Conservation (phyloP, 1,284 basidiomycete species). For the Irpex sp. region DNA sequence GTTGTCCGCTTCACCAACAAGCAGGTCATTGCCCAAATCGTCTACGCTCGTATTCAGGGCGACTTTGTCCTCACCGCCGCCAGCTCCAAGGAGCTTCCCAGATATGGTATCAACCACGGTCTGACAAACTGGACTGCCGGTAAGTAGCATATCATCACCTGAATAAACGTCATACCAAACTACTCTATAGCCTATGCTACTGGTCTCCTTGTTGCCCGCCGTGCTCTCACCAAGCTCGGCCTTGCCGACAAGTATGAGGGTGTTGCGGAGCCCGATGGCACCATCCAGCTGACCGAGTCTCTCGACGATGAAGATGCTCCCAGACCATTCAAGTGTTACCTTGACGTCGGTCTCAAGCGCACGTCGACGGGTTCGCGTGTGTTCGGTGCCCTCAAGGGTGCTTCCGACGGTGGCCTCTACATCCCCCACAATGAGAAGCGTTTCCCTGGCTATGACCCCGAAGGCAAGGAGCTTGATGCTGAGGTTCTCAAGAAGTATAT, state of each 20-base stretch:
- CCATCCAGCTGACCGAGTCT: constrained; percentile 77
- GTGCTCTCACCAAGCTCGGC: constrained; percentile 93
- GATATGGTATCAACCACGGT: constrained; percentile 98
- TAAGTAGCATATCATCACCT: constrained; percentile 35
- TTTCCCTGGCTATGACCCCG: constrained; percentile 97
- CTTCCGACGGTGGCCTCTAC: constrained; percentile 96
- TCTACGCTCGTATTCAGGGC: constrained; percentile 96
- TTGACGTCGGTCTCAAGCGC: constrained; percentile 97
- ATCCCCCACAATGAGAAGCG: constrained; percentile 98
- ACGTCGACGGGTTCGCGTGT: constrained; percentile 98
- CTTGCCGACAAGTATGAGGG: constrained; percentile 99
- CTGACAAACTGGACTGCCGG: constrained; percentile 98
- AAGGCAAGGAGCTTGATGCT: constrained; percentile 91
- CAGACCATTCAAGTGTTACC: constrained; percentile 97
- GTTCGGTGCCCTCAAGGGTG: constrained; percentile 99
- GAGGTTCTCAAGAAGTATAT: constrained; percentile 98
- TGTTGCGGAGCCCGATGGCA: constrained; percentile 90
- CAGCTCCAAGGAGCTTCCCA: constrained; percentile 88
- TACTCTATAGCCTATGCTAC: constrained; percentile 84
- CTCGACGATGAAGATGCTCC: constrained; percentile 93
- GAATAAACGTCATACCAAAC: neutral
- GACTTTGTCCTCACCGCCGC: constrained; percentile 92
- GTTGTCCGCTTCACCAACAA: constrained; percentile 98
- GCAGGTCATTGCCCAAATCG: constrained; percentile 89
- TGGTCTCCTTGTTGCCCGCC: constrained; percentile 93